phyloP scores from a whole-genome alignment of 495 filamentous ascomycete species.

The Bathelium albidoporum region DNA sequence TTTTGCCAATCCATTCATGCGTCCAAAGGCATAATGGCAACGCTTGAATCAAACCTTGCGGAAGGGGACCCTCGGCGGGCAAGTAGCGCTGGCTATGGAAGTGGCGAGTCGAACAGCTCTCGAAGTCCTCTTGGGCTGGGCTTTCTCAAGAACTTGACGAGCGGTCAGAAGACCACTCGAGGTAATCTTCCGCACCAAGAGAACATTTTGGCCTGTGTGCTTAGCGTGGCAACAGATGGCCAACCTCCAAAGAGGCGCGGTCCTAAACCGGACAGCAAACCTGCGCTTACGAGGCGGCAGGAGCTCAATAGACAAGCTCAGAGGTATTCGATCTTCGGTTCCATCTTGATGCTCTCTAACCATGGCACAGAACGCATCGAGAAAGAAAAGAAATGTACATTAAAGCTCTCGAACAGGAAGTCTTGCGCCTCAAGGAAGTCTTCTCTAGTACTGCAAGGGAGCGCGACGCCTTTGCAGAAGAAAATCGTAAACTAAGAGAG shows the following conservation, averaged over 20 bases:
- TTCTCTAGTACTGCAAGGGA: constrained; percentile 53
- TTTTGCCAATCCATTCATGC: neutral
- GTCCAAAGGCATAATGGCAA: neutral
- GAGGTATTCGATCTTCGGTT: constrained; percentile 45
- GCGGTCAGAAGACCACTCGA: constrained; percentile 49
- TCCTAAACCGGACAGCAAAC: constrained; percentile 94
- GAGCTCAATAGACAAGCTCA: constrained; percentile 95
- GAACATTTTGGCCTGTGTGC: constrained; percentile 7
- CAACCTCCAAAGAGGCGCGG: constrained; percentile 80
- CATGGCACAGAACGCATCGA: constrained; percentile 63
- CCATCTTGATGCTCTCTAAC: constrained; percentile 4
- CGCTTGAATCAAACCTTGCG: neutral
- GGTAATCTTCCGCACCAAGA: constrained; percentile 29
- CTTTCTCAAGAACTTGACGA: constrained; percentile 49
- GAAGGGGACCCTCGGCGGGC: neutral
- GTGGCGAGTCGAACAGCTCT: constrained; percentile 18
- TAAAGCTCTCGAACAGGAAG: constrained; percentile 82
- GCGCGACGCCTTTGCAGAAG: constrained; percentile 54
- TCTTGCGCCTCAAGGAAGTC: constrained; percentile 59
- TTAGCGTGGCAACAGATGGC: constrained; percentile 49
- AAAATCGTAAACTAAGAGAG: constrained; percentile 68
- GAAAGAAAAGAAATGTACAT: constrained; percentile 96
- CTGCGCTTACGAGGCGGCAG: constrained; percentile 83
- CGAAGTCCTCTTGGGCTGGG: constrained; percentile 45
- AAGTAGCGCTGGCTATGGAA: constrained; percentile 4